These are phyloP conservation scores for Saccharomyces kudriavzevii DNA, from an alignment of 805 yeast species.

Conservation along the genomic window DNA sequence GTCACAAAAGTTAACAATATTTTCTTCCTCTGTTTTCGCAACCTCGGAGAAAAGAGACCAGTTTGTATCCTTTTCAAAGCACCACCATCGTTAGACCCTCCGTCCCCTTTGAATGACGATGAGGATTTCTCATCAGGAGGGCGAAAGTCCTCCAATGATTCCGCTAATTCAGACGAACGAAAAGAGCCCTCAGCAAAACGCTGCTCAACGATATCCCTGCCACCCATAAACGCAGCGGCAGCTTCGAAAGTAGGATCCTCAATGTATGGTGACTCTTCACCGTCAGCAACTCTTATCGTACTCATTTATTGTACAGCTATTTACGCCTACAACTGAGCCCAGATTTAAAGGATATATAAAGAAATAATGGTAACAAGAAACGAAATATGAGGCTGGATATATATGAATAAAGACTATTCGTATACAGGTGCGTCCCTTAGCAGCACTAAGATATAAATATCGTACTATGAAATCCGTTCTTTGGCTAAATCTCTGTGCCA, in stretches of 20 bases:
- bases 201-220: background rate
- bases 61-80: slow-evolving; percentile 7
- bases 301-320: background rate
- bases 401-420: background rate
- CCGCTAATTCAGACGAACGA: background rate
- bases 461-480: too few species aligned
- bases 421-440: background rate
- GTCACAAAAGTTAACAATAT: slow-evolving; percentile 6
- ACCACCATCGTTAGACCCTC: background rate
- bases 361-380: background rate
- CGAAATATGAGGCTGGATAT: background rate
- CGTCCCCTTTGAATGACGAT: background rate
- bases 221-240: background rate
- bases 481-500: too few species aligned
- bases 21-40: slow-evolving; percentile 9
- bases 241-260: background rate
- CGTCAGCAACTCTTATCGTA: background rate
- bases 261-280: background rate
- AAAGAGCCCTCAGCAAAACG: background rate
- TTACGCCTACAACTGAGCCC: background rate
- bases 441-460: background rate
- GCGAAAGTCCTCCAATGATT: background rate
- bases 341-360: background rate
- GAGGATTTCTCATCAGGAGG: background rate
- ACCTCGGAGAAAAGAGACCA: slow-evolving; percentile 14